Base-by-base conservation (phyloP, 2,329 filamentous ascomycete species). In the Xenoacremonium recifei region DNA sequence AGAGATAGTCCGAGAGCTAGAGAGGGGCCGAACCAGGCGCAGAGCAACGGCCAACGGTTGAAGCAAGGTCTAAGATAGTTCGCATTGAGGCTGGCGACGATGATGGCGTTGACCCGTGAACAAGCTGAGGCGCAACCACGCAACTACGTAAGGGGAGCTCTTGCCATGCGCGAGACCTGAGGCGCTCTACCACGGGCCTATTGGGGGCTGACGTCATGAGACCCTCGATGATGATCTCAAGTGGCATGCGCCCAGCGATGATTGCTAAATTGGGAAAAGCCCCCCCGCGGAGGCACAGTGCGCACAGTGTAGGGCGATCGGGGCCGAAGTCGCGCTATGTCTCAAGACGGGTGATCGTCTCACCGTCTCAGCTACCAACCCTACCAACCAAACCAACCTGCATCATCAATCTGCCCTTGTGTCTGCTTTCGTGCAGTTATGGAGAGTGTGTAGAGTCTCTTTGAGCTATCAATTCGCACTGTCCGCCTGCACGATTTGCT, bases 111-210 rank as follows among this genome's bases (percentile, higher is more conserved):
- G 32, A 34, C 32, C 32, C 32, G n/a, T n/a, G n/a, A n/a, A n/a
- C n/a, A 34, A 32, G 30, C 23, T 13, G 13, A 27, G 13, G 23
- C 9, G 23, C 30, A 16, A 32, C 30, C 30, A 27, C 23, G 29
- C 13, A 7, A 31, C 29, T 31, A 31, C 29, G 29, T 31, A 31
- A 15, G 29, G 29, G 6, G 12, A 15, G 29, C 29, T 31, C 29
- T 15, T 15, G 6, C 29, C 29, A 15, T 31, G 29, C 6, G 17
- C 29, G n/a, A 31, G 13, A 23, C 21, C 17, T 19, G 25, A n/a
- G n/a, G 21, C 32, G 37, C 49, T 54, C 51, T 53, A 53, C 53
- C 55, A 52, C 53, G 53, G 46, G 42, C 44, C 45, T 48, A 21
- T 44, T 30, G 47, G 7, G 16, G 20, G 35, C 42, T 58, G 55